phyloP scores from a whole-genome alignment of 2,329 filamentous ascomycete species.

The Ploettnerulaceae sp. region DNA sequence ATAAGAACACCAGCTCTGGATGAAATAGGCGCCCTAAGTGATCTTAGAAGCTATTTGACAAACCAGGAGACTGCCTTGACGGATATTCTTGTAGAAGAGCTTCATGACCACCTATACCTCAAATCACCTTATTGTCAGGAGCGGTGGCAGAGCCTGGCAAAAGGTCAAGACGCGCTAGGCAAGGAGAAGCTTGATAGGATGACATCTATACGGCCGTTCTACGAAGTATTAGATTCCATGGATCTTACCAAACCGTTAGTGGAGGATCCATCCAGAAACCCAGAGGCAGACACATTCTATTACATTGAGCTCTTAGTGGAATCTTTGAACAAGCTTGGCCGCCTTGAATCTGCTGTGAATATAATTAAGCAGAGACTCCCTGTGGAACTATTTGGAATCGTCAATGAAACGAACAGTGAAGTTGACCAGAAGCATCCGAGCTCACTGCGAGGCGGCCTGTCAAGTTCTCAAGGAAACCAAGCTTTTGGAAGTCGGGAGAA shows the following conservation, averaged over 20 bases:
- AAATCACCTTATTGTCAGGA: conserved; percentile 98
- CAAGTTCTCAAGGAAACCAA: conserved; percentile 51
- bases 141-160: conserved; percentile 80
- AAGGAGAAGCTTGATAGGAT: conserved; percentile 42
- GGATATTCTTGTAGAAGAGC: conserved; percentile 93
- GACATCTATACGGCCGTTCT: conserved; percentile 47
- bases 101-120: conserved; percentile 94
- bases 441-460: conserved; percentile 53
- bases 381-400: conserved; percentile 87
- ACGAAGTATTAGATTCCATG: conserved; percentile 54
- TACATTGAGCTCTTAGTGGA: conserved; percentile 88
- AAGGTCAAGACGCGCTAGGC: conserved; percentile 50
- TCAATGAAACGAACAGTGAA: conserved; percentile 92
- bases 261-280: conserved; percentile 89
- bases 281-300: conserved; percentile 90
- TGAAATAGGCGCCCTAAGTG: conserved; percentile 80
- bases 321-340: conserved; percentile 81
- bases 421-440: conserved; percentile 91
- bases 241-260: conserved; percentile 59
- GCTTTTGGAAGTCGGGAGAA: conserved; percentile 66
- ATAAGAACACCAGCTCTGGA: conserved; percentile 86
- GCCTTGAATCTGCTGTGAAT: conserved; percentile 80
- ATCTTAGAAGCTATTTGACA: conserved; percentile 79
- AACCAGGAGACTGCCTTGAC: conserved; percentile 91
- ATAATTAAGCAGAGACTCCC: conserved; percentile 89